phyloP scores from a whole-genome alignment of 441 rosid species.

The Kokia cookei region DNA sequence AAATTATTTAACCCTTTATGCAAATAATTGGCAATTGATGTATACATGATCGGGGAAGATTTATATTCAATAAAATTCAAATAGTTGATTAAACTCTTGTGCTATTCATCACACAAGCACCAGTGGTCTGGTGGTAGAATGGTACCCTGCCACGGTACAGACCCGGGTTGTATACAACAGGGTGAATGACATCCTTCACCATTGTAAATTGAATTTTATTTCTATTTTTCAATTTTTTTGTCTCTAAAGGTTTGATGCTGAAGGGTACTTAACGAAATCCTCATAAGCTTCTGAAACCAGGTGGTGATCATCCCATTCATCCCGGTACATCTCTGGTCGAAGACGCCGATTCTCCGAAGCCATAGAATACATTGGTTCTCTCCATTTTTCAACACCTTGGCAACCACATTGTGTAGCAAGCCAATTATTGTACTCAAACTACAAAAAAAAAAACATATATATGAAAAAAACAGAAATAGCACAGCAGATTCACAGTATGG shows the following conservation, averaged over 20 bases:
- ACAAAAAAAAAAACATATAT: slow-evolving; percentile 3
- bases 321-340: slow-evolving; percentile 50
- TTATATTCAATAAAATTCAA: too few relatives aligned
- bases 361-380: slow-evolving; percentile 35
- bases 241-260: neutral
- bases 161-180: slow-evolving; percentile 41
- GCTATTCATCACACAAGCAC: slow-evolving; percentile 18
- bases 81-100: too few relatives aligned
- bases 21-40: too few relatives aligned
- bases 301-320: slow-evolving; percentile 62
- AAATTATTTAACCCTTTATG: too few relatives aligned
- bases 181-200: neutral
- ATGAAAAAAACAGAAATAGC: neutral
- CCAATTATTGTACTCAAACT: slow-evolving; percentile 61
- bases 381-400: slow-evolving; percentile 51
- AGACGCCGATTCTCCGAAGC: slow-evolving; percentile 1
- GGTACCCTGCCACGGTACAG: slow-evolving; percentile 79
- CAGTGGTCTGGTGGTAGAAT: slow-evolving; percentile 89
- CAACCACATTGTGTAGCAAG: slow-evolving; percentile 45
- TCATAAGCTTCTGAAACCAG: slow-evolving; percentile 37
- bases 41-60: too few relatives aligned
- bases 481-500: neutral
- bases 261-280: slow-evolving; percentile 22
- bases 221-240: neutral
- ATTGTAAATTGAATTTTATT: neutral